These are phyloP conservation scores for Sclerotinia subarctica DNA, from an alignment of 2,329 filamentous ascomycete genomes.

Conservation along the genomic window DNA sequence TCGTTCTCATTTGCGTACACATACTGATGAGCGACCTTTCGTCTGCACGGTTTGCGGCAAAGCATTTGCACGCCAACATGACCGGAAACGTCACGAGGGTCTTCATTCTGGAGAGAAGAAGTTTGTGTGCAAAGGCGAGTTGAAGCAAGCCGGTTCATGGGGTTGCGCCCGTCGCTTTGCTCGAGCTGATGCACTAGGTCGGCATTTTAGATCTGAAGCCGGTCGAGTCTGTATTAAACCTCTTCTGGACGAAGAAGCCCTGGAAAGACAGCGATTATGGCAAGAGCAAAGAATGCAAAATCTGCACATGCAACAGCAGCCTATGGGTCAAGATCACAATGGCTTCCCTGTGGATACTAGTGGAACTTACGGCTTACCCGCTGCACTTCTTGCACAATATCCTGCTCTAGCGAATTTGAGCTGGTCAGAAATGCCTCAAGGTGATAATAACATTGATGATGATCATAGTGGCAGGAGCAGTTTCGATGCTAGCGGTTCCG, in stretches of 20 bases:
- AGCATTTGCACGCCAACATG: conserved; percentile 94
- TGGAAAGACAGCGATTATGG: conserved; percentile 73
- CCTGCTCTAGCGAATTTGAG: conserved; percentile 88
- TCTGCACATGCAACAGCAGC: conserved; percentile 55
- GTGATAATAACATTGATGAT: conserved; percentile 61
- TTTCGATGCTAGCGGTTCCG: conserved; percentile 71
- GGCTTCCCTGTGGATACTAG: conserved; percentile 56
- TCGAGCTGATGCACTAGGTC: conserved; percentile 87
- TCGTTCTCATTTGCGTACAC: conserved; percentile 89
- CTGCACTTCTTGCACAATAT: conserved; percentile 85
- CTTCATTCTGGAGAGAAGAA: conserved; percentile 98
- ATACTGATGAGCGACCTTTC: conserved; percentile 95
- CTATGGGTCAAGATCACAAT: conserved; percentile 59
- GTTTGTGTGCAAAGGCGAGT: conserved; percentile 90
- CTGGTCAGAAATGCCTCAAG: conserved; percentile 73
- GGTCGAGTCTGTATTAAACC: conserved; percentile 96
- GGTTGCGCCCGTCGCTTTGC: conserved; percentile 92
- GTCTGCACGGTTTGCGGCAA: conserved; percentile 97
- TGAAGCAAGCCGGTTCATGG: conserved; percentile 82
- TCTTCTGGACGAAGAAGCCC: conserved; percentile 89
- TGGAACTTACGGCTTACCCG: conserved; percentile 70
- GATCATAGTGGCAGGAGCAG: conserved; percentile 76
- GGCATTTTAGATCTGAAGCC: conserved; percentile 93
- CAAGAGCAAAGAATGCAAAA: conserved; percentile 68
- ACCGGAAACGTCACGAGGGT: conserved; percentile 94